Evolutionary conservation across 768 basidiomycete genomes (phyloP).

Genomic region (Phanerodontia chrysosporium): DNA sequence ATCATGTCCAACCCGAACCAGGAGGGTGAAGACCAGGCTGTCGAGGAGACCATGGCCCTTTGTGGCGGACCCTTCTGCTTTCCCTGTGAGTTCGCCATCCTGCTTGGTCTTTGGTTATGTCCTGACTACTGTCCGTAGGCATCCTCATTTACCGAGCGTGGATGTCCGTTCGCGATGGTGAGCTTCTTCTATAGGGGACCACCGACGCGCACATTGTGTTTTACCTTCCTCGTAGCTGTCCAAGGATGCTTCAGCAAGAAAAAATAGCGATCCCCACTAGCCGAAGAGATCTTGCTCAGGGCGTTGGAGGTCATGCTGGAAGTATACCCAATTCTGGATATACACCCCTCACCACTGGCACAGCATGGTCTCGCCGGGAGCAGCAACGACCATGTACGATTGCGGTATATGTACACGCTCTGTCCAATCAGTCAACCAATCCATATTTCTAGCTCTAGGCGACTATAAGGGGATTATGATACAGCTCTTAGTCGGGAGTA

Average conservation of each 20-base stretch:
- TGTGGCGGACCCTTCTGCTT: slow-evolving; percentile 1
- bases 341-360: too few species aligned
- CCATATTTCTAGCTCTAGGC: slow-evolving; percentile 1
- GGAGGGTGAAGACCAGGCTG: not conserved
- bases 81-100: not conserved
- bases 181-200: not conserved
- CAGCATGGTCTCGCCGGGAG: too few species aligned
- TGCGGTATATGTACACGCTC: too few species aligned
- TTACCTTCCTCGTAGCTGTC: too few species aligned
- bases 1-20: not conserved
- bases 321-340: too few species aligned
- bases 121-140: not conserved
- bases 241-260: too few species aligned
- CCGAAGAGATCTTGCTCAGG: too few species aligned
- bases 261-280: too few species aligned
- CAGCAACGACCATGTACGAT: too few species aligned
- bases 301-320: too few species aligned
- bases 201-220: too few species aligned
- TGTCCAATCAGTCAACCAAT: not conserved
- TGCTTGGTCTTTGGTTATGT: not conserved
- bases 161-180: not conserved
- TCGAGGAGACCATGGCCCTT: slow-evolving; percentile 3
- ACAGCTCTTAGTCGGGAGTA: not conserved
- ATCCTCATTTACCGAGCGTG: not conserved
- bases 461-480: slow-evolving; percentile 3